phyloP scores from a whole-genome alignment of 1,284 basidiomycete genomes.

The Xerocomus nothofagi region DNA sequence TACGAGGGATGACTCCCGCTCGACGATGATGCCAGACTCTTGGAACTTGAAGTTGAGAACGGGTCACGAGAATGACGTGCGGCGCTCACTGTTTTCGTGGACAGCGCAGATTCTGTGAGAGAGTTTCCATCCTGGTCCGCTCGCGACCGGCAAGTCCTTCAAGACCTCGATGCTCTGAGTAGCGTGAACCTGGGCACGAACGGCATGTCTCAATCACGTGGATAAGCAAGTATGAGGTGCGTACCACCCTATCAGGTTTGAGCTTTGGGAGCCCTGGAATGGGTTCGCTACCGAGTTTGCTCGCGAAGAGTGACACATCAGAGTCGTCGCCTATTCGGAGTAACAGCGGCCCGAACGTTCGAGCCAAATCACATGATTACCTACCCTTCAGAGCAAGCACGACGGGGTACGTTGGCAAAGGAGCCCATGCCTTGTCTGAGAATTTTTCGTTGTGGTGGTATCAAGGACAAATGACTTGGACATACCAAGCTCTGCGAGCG shows the following conservation, averaged over 20 bases:
- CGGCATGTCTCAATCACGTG: background rate
- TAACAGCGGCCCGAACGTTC: background rate
- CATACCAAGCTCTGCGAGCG: slow-evolving; percentile 34
- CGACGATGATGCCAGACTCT: slow-evolving; percentile 79
- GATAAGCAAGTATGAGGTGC: slow-evolving; percentile 21
- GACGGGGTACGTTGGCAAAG: slow-evolving; percentile 58
- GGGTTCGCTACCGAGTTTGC: slow-evolving; percentile 43
- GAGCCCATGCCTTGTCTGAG: slow-evolving; percentile 49
- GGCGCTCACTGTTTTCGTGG: slow-evolving; percentile 69
- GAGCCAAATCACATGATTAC: background rate
- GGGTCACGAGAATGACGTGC: background rate
- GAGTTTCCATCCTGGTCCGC: slow-evolving; percentile 67
- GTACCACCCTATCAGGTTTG: slow-evolving; percentile 63
- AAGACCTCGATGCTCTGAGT: slow-evolving; percentile 73
- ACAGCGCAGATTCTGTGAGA: slow-evolving; percentile 61
- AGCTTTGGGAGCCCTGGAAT: slow-evolving; percentile 66
- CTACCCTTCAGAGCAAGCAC: slow-evolving; percentile 56
- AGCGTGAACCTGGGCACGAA: slow-evolving; percentile 58
- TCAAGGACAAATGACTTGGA: background rate
- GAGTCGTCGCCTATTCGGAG: slow-evolving; percentile 44
- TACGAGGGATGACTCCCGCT: slow-evolving; percentile 60
- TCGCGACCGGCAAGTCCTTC: slow-evolving; percentile 64
- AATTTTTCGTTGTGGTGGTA: background rate
- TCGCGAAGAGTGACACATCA: slow-evolving; percentile 67
- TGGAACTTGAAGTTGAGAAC: background rate